Percentiles rank a stretch among this genome's conserved stretches.
Evolutionary conservation across 2,329 filamentous ascomycete species (phyloP).

Genomic region (Fusarium pseudograminearum): DNA sequence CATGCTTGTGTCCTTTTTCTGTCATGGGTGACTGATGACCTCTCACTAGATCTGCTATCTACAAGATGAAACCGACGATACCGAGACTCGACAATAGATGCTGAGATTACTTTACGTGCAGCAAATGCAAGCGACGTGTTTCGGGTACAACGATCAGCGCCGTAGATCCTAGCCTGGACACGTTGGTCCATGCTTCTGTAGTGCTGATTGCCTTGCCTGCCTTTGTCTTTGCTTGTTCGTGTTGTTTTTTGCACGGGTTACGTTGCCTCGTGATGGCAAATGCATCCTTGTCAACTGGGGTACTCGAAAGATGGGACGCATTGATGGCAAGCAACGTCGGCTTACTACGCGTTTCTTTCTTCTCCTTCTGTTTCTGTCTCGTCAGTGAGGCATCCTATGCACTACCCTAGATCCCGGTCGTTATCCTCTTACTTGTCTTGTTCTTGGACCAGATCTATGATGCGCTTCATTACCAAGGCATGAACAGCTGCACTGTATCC

Average conservation of each 20-base stretch:
- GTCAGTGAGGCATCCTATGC: slow-evolving; percentile 27
- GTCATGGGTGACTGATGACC: not conserved
- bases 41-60: not conserved
- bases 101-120: slow-evolving; percentile 17
- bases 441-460: slow-evolving; percentile 7
- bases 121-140: slow-evolving; percentile 23
- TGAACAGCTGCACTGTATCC: not conserved
- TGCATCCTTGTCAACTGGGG: slow-evolving; percentile 22
- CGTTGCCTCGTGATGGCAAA: slow-evolving; percentile 14
- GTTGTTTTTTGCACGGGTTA: not conserved
- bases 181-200: slow-evolving; percentile 16
- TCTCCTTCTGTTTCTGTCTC: slow-evolving; percentile 30
- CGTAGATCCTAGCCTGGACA: slow-evolving; percentile 21
- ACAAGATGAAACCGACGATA: slow-evolving; percentile 4
- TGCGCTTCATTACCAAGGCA: slow-evolving; percentile 4
- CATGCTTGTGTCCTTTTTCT: not conserved
- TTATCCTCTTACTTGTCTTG: slow-evolving; percentile 6
- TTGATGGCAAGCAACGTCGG: slow-evolving; percentile 10
- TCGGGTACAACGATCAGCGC: slow-evolving; percentile 27
- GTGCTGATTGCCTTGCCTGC: slow-evolving; percentile 9
- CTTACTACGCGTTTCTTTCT: slow-evolving; percentile 1
- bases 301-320: slow-evolving; percentile 19
- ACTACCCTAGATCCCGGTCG: slow-evolving; percentile 15
- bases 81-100: not conserved
- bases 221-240: slow-evolving; percentile 3